Conservation (phyloP, 257 asterid genomes). For the Rauvolfia tetraphylla region DNA sequence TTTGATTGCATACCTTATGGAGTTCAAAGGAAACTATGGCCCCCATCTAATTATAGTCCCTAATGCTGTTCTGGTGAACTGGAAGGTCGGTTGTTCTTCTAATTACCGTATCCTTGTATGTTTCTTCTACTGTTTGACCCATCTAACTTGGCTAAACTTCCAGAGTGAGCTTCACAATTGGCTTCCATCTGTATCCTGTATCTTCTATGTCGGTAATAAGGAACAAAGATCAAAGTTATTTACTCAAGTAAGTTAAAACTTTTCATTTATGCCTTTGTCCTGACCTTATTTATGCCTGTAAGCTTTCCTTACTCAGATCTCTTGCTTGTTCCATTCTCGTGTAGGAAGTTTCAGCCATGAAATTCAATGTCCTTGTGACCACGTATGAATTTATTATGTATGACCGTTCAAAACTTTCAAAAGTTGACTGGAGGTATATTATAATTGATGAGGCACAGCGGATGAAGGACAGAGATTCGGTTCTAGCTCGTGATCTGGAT, state of each 20-base stretch:
- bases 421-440: slow-evolving; percentile 96
- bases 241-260: slow-evolving; percentile 76
- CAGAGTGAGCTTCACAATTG: slow-evolving; percentile 93
- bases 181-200: slow-evolving; percentile 97
- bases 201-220: slow-evolving; percentile 82
- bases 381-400: slow-evolving; percentile 97
- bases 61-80: slow-evolving; percentile 97
- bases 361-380: slow-evolving; percentile 95
- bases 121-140: slow-evolving; percentile 11
- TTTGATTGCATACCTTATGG: slow-evolving; percentile 92
- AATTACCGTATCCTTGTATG: slow-evolving; percentile 14
- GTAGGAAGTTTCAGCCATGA: slow-evolving; percentile 91
- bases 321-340: slow-evolving; percentile 28
- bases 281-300: slow-evolving; percentile 14
- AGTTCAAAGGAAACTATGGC: slow-evolving; percentile 97
- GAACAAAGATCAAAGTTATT: slow-evolving; percentile 87
- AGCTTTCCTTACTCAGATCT: slow-evolving; percentile 12
- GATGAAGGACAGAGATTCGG: slow-evolving; percentile 98
- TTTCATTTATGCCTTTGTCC: slow-evolving; percentile 15
- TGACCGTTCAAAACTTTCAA: slow-evolving; percentile 97
- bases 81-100: slow-evolving; percentile 66
- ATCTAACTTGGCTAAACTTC: slow-evolving; percentile 32
- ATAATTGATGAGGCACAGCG: slow-evolving; percentile 99
- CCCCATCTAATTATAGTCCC: slow-evolving; percentile 99
- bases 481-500: slow-evolving; percentile 99